Evolutionary conservation across 192 early-diverging fungal species (phyloP).

Genomic region (Neocallimastix lanati): DNA sequence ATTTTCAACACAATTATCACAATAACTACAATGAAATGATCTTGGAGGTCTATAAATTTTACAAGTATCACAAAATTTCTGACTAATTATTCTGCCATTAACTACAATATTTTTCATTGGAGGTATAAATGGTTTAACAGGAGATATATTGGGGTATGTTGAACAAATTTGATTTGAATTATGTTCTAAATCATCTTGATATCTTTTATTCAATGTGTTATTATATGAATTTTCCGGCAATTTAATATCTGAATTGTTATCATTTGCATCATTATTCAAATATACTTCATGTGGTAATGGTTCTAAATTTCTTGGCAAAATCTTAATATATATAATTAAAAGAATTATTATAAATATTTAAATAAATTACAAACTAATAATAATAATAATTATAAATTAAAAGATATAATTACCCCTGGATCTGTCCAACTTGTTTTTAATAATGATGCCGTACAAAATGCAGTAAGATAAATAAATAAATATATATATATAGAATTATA

Average conservation of each 20-base stretch:
- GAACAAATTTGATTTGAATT: too few relatives aligned
- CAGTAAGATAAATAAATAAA: not conserved
- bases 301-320: not conserved
- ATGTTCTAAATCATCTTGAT: too few relatives aligned
- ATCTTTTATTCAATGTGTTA: not conserved
- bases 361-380: too few relatives aligned
- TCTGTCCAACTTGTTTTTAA: not conserved
- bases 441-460: not conserved
- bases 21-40: constrained; percentile 58
- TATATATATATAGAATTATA: not conserved
- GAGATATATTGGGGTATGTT: not conserved
- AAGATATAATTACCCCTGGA: not conserved
- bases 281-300: not conserved
- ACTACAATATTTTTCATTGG: not conserved
- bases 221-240: not conserved
- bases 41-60: constrained; percentile 50
- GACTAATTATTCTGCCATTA: not conserved
- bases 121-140: not conserved
- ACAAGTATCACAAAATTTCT: constrained; percentile 12
- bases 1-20: constrained; percentile 13
- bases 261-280: not conserved
- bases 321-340: too few relatives aligned
- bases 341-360: too few relatives aligned
- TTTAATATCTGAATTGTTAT: not conserved
- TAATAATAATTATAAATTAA: too few relatives aligned